phyloP scores from a whole-genome alignment of 345 rosid genomes.

The Cardamine chenopodiifolia region DNA sequence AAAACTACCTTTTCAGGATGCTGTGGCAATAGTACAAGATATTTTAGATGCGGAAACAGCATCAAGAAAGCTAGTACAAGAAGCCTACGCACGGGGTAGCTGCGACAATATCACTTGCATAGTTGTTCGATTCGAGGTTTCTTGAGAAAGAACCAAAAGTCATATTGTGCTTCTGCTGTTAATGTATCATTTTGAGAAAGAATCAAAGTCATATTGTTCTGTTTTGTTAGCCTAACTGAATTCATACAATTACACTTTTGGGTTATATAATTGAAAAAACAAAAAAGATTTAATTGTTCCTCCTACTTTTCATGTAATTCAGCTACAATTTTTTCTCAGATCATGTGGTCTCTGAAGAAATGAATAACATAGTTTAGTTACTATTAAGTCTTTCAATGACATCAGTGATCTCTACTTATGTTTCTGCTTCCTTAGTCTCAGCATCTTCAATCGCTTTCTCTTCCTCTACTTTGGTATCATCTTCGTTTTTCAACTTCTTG shows the following conservation, averaged over 20 bases:
- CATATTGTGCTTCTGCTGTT: neutral
- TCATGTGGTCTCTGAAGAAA: neutral
- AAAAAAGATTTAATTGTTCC: neutral
- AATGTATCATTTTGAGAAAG: slow-evolving; percentile 10
- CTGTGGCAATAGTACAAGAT: slow-evolving; percentile 68
- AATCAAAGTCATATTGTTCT: neutral
- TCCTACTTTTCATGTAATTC: slow-evolving; percentile 4
- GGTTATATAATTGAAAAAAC: neutral
- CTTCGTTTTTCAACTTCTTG: slow-evolving; percentile 30
- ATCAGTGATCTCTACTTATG: slow-evolving; percentile 2
- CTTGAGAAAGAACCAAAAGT: slow-evolving; percentile 12
- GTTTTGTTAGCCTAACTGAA: neutral
- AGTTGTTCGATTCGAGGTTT: slow-evolving; percentile 66
- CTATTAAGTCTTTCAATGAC: neutral
- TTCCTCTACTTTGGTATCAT: slow-evolving; percentile 24
- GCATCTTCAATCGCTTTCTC: slow-evolving; percentile 34
- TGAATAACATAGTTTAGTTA: neutral
- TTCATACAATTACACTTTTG: neutral
- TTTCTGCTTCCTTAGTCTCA: slow-evolving; percentile 22
- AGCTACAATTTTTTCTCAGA: slow-evolving; percentile 1
- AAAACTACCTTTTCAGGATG: slow-evolving; percentile 58
- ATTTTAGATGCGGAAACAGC: slow-evolving; percentile 84
- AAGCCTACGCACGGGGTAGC: slow-evolving; percentile 89
- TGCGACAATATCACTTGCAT: slow-evolving; percentile 95
- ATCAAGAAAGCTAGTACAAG: slow-evolving; percentile 73